phyloP scores from a whole-genome alignment of 805 yeast species.

The Ogataea saltuana region DNA sequence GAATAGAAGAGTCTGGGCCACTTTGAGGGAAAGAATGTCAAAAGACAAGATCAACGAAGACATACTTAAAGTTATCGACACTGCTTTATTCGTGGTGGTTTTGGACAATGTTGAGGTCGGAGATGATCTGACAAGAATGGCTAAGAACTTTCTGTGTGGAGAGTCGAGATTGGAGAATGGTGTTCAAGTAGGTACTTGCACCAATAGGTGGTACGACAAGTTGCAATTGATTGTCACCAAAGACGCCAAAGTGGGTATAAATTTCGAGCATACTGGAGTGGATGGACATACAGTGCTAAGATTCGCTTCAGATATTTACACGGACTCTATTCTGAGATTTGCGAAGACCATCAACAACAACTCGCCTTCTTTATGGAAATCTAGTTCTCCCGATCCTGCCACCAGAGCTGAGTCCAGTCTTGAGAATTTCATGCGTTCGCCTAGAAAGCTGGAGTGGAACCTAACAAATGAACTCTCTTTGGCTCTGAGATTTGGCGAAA shows the following conservation, averaged over 20 bases:
- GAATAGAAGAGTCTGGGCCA: constrained; percentile 85
- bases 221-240: constrained; percentile 82
- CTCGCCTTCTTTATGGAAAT: constrained; percentile 70
- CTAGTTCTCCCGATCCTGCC: constrained; percentile 49
- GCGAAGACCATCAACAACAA: constrained; percentile 79
- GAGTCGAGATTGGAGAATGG: constrained; percentile 76
- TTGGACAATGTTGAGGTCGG: constrained; percentile 72
- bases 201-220: constrained; percentile 91
- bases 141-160: constrained; percentile 88
- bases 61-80: constrained; percentile 72
- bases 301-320: constrained; percentile 85
- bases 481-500: constrained; percentile 86
- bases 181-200: constrained; percentile 90
- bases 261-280: constrained; percentile 92
- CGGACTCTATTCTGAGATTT: constrained; percentile 85
- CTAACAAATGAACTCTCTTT: constrained; percentile 74
- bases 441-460: constrained; percentile 88
- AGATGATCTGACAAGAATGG: constrained; percentile 61
- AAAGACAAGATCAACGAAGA: constrained; percentile 58
- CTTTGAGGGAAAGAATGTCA: constrained; percentile 55
- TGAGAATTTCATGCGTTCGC: constrained; percentile 61
- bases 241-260: constrained; percentile 90
- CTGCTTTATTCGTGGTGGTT: constrained; percentile 80
- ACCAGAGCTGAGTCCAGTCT: constrained; percentile 43
- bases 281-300: constrained; percentile 93